A percentile compares a stretch with the other conserved stretches of the same genome.
phyloP scores from a whole-genome alignment of 306 rosid species.

The Prunus campanulata region DNA sequence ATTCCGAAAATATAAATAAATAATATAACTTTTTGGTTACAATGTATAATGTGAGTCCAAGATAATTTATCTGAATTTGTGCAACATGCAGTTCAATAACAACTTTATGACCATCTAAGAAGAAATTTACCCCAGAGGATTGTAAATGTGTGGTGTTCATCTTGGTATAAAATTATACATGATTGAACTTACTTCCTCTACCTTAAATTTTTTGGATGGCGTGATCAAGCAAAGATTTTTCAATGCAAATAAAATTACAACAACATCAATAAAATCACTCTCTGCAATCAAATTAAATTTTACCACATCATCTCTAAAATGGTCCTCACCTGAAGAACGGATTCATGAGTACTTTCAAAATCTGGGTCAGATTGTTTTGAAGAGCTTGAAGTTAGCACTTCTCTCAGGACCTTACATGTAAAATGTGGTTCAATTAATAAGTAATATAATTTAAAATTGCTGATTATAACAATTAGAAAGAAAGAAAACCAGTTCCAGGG shows the following conservation, averaged over 20 bases:
- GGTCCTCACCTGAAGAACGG: slow-evolving; percentile 64
- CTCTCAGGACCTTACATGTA: slow-evolving; percentile 59
- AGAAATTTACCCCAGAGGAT: not conserved
- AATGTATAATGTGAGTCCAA: too few species aligned
- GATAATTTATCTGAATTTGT: too few species aligned
- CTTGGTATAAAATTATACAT: too few species aligned
- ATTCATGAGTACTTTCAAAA: slow-evolving; percentile 69
- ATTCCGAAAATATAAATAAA: not conserved
- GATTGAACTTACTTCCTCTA: not conserved
- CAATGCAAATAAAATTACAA: not conserved
- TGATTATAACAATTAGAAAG: not conserved
- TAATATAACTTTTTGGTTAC: not conserved
- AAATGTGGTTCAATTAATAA: slow-evolving; percentile 5
- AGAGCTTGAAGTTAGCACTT: slow-evolving; percentile 60
- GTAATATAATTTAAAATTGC: not conserved
- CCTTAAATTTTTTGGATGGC: not conserved
- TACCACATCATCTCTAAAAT: slow-evolving; percentile 2
- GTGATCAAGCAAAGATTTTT: not conserved
- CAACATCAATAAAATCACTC: not conserved
- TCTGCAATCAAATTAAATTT: not conserved
- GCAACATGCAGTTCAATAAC: too few species aligned
- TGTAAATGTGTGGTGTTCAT: not conserved
- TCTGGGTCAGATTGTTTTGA: slow-evolving; percentile 56
- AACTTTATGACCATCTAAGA: not conserved
- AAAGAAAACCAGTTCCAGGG: not conserved